phyloP scores from a whole-genome alignment of 2,329 filamentous ascomycete species.

The Exophiala viscosa region DNA sequence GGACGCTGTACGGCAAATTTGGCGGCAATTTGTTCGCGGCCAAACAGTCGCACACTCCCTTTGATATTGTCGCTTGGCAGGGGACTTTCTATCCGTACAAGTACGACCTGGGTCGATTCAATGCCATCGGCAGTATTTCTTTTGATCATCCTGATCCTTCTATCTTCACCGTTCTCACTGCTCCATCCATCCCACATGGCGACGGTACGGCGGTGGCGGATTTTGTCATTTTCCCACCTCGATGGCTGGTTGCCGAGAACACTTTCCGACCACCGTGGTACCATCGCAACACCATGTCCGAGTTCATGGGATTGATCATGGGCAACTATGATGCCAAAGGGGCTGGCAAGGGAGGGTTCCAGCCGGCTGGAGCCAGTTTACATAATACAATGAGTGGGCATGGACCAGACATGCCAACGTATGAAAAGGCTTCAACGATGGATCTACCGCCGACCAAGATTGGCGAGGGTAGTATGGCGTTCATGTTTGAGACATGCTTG shows the following conservation, averaged over 20 bases:
- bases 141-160: conserved; percentile 76
- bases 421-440: conserved; percentile 52
- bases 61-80: conserved; percentile 77
- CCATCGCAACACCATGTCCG: conserved; percentile 63
- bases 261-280: conserved; percentile 62
- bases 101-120: conserved; percentile 75
- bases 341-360: conserved; percentile 52
- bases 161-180: conserved; percentile 68
- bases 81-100: conserved; percentile 78
- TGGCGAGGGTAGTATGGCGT: conserved; percentile 59
- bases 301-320: conserved; percentile 63
- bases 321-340: conserved; percentile 60
- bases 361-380: conserved; percentile 58
- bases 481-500: conserved; percentile 63
- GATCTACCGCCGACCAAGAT: conserved; percentile 55
- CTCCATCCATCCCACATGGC: conserved; percentile 49
- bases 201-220: conserved; percentile 62
- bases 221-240: conserved; percentile 63
- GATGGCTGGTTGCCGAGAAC: conserved; percentile 60
- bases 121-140: conserved; percentile 67
- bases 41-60: conserved; percentile 66
- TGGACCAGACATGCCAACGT: conserved; percentile 55
- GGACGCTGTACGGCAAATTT: conserved; percentile 62
- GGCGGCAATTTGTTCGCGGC: conserved; percentile 64
- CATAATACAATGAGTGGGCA: conserved; percentile 72